phyloP scores from a whole-genome alignment of 352 stramenopile genomes.

The Globisporangium acanthophoron region DNA sequence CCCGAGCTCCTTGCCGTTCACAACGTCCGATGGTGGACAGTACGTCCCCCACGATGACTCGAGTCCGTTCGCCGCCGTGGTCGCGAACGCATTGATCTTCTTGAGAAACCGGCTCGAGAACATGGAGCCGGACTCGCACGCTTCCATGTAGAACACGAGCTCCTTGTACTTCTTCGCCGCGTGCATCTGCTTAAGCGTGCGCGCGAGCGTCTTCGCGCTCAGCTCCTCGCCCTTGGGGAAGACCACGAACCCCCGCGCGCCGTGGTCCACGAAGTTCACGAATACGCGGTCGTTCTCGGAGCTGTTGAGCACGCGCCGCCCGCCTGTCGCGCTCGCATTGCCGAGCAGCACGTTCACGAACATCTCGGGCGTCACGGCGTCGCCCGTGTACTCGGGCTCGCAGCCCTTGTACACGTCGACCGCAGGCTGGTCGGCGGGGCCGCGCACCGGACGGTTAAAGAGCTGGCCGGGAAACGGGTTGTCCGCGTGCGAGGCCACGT shows the following conservation, averaged over 20 bases:
- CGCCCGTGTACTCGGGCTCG: conserved; percentile 65
- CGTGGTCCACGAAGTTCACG: conserved; percentile 92
- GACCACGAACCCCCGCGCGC: conserved; percentile 74
- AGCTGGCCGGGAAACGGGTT: conserved; percentile 88
- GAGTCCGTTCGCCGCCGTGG: conserved; percentile 82
- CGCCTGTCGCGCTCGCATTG: conserved; percentile 41
- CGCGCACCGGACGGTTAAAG: conserved; percentile 81
- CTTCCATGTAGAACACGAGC: conserved; percentile 90
- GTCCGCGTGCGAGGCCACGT: conserved; percentile 66
- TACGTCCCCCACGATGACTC: conserved; percentile 90
- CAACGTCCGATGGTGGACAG: conserved; percentile 73
- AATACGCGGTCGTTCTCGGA: conserved; percentile 86
- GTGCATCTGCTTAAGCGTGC: conserved; percentile 78
- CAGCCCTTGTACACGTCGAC: conserved; percentile 88
- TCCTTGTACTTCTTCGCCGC: conserved; percentile 86
- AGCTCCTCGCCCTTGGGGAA: conserved; percentile 78
- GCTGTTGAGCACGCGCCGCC: conserved; percentile 85
- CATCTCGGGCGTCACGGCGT: conserved; percentile 82
- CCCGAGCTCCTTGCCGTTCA: conserved; percentile 62
- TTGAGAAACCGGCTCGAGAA: conserved; percentile 72
- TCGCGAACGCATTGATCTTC: conserved; percentile 85
- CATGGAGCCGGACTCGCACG: conserved; percentile 91
- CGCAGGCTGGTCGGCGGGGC: conserved; percentile 21
- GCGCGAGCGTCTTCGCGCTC: conserved; percentile 55
- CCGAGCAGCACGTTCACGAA: conserved; percentile 86